A percentile compares a stretch with the other conserved stretches of the same genome.
These are phyloP conservation scores for Glarea lozoyensis DNA, from an alignment of 495 filamentous ascomycete species.

Conservation along the genomic window DNA sequence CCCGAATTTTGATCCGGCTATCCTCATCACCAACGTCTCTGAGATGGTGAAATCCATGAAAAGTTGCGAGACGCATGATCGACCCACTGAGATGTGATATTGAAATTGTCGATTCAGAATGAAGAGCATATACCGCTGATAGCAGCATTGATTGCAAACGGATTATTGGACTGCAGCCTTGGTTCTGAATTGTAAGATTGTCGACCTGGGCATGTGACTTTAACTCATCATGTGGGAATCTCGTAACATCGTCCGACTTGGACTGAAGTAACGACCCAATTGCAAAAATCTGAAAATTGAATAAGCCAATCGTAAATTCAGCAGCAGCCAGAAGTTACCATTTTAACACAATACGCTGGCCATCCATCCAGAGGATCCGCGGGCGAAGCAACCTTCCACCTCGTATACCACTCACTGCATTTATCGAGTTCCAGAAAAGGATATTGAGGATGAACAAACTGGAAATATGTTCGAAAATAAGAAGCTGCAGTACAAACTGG, in stretches of 20 bases:
- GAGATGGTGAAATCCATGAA: constrained; percentile 5
- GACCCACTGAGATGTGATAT: constrained; percentile 2
- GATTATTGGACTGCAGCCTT: neutral
- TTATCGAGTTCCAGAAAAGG: constrained; percentile 3
- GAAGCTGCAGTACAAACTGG: constrained; percentile 2
- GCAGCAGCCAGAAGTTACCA: neutral
- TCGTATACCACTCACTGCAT: constrained; percentile 1
- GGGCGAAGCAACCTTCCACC: neutral
- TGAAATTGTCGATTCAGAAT: constrained; percentile 1
- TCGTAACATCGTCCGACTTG: constrained; percentile 2
- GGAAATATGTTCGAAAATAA: constrained; percentile 8
- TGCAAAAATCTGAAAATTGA: constrained; percentile 2
- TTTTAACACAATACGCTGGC: constrained; percentile 5
- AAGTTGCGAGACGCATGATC: constrained; percentile 4
- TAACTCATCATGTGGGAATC: constrained; percentile 4
- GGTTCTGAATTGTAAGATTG: neutral
- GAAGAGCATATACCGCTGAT: constrained; percentile 5
- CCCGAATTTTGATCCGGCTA: neutral
- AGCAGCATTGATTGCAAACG: constrained; percentile 7
- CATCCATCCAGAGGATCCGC: neutral
- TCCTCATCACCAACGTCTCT: constrained; percentile 2
- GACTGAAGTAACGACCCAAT: constrained; percentile 6
- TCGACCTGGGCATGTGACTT: constrained; percentile 7
- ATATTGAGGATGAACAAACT: constrained; percentile 5
- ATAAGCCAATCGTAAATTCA: neutral